Conservation (phyloP, 176 grass and related monocot genomes). For the Areca catechu region DNA sequence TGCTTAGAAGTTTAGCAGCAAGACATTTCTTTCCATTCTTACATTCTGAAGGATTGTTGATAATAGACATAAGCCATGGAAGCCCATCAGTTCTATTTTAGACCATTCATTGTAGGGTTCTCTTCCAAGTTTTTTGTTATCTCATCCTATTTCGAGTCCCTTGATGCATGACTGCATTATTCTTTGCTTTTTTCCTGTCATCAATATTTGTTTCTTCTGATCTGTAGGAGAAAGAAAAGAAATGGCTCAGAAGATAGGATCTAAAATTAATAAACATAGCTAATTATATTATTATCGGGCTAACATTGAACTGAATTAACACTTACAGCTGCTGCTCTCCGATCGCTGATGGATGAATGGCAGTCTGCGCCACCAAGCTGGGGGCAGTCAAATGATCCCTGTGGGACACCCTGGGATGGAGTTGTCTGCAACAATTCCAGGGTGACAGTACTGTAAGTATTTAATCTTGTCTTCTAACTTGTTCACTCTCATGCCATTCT, state of each 20-base stretch:
- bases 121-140: too few species aligned
- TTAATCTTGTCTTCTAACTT: background rate
- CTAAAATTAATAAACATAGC: constrained; percentile 9
- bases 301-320: constrained; percentile 23
- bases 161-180: too few species aligned
- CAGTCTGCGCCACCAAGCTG: constrained; percentile 63
- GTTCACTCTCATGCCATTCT: constrained; percentile 1
- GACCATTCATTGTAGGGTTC: too few species aligned
- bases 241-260: constrained; percentile 9
- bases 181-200: too few species aligned
- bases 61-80: too few species aligned
- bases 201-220: constrained; percentile 2
- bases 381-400: constrained; percentile 53
- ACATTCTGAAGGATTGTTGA: too few species aligned
- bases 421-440: constrained; percentile 54
- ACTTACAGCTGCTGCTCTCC: constrained; percentile 43
- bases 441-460: constrained; percentile 54
- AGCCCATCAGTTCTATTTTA: too few species aligned
- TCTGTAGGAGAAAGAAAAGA: background rate
- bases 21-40: too few species aligned
- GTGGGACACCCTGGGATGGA: constrained; percentile 70
- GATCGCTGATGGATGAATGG: constrained; percentile 50
- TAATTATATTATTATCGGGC: background rate
- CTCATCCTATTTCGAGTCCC: too few species aligned
- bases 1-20: too few species aligned